These are phyloP conservation scores for Aureobasidium sp. DNA, from an alignment of 2,329 filamentous ascomycete genomes.

Conservation along the genomic window DNA sequence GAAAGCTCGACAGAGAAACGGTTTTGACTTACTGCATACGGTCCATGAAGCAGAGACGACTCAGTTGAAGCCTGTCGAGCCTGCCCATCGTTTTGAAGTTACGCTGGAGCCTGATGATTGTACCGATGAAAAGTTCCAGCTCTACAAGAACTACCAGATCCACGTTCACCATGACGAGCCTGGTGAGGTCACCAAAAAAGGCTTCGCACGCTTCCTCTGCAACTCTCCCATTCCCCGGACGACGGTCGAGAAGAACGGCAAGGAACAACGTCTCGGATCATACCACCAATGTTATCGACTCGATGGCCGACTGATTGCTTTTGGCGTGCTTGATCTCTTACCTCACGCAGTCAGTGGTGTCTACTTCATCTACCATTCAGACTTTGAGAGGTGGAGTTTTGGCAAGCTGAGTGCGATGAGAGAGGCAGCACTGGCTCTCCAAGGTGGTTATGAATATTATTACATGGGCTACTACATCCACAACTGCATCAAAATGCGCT, in stretches of 20 bases:
- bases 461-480: constrained; percentile 84
- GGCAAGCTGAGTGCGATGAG: constrained; percentile 70
- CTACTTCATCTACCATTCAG: constrained; percentile 75
- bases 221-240: constrained; percentile 55
- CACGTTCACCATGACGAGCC: constrained; percentile 63
- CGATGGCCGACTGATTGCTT: constrained; percentile 66
- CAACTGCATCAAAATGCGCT: constrained; percentile 72
- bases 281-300: constrained; percentile 78
- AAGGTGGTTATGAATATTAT: constrained; percentile 67
- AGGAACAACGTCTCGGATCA: constrained; percentile 56
- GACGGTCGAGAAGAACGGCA: constrained; percentile 42
- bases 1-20: constrained; percentile 56
- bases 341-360: constrained; percentile 73
- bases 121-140: constrained; percentile 65
- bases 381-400: constrained; percentile 61
- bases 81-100: constrained; percentile 61
- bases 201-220: constrained; percentile 70
- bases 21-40: constrained; percentile 59
- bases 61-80: constrained; percentile 45
- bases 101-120: constrained; percentile 64
- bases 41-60: constrained; percentile 62
- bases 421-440: constrained; percentile 63
- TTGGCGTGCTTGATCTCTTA: constrained; percentile 70
- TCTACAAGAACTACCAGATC: constrained; percentile 70
- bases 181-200: constrained; percentile 50